A percentile compares a stretch with the other conserved stretches of the same genome.
These are phyloP conservation scores for Mycena latifolia DNA, from an alignment of 768 basidiomycete genomes.

Conservation along the genomic window DNA sequence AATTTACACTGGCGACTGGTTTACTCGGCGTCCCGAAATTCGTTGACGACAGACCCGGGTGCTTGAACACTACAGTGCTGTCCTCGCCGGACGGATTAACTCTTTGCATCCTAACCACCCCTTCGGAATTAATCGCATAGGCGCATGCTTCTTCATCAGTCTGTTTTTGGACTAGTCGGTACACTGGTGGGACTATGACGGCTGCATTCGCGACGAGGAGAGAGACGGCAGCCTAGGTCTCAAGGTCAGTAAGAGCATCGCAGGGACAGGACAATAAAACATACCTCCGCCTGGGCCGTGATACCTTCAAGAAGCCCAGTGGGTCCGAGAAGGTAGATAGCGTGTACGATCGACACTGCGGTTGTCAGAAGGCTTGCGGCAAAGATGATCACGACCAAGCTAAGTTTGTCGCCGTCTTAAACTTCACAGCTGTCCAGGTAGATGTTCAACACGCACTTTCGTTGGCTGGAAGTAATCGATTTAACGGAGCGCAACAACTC, in stretches of 20 bases:
- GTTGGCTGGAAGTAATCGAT: slow-evolving; percentile 3
- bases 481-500: not conserved
- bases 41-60: not conserved
- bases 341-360: slow-evolving; percentile 30
- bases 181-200: slow-evolving; percentile 36
- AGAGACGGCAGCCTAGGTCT: slow-evolving; percentile 32
- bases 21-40: not conserved
- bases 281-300: slow-evolving; percentile 38
- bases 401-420: slow-evolving; percentile 6
- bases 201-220: slow-evolving; percentile 36
- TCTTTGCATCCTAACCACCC: no score
- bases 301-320: slow-evolving; percentile 25
- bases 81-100: no score
- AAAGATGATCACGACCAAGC: slow-evolving; percentile 36
- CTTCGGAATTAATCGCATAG: no score
- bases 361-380: slow-evolving; percentile 32
- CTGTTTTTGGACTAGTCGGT: slow-evolving; percentile 29
- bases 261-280: not conserved
- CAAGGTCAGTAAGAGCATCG: not conserved
- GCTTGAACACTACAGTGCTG: not conserved
- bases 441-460: not conserved
- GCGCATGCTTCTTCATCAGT: not conserved
- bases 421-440: not conserved
- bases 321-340: slow-evolving; percentile 18
- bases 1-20: not conserved